Conservation (phyloP, 805 yeast species). For the Kazachstania bromeliacearum region DNA sequence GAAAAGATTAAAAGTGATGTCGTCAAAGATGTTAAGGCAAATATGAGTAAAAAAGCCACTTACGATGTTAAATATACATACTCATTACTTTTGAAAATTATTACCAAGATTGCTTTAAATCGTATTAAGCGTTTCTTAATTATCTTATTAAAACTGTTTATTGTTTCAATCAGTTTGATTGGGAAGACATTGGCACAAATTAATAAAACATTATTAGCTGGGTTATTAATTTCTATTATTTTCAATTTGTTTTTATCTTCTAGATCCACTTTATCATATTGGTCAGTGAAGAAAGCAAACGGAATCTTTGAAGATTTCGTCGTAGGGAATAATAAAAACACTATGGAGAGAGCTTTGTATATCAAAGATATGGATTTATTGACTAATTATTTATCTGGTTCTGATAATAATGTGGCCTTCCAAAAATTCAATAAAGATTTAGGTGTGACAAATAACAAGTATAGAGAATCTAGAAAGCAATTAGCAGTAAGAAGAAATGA, state of each 20-base stretch:
- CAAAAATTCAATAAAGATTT: slow-evolving; percentile 24
- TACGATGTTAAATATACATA: slow-evolving; percentile 10
- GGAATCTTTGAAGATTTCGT: slow-evolving; percentile 20
- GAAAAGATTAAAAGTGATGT: neutral
- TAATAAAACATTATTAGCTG: slow-evolving; percentile 34
- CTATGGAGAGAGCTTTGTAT: slow-evolving; percentile 55
- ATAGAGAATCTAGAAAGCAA: slow-evolving; percentile 34
- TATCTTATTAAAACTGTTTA: slow-evolving; percentile 7
- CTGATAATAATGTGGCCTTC: slow-evolving; percentile 26
- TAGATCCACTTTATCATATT: slow-evolving; percentile 43
- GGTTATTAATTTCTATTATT: slow-evolving; percentile 37
- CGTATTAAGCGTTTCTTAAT: slow-evolving; percentile 8
- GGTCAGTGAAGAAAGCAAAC: slow-evolving; percentile 47
- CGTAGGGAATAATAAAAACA: slow-evolving; percentile 15
- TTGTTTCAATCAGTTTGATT: slow-evolving; percentile 2
- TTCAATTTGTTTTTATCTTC: slow-evolving; percentile 46
- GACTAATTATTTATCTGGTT: slow-evolving; percentile 31
- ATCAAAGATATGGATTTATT: slow-evolving; percentile 44
- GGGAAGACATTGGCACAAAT: slow-evolving; percentile 8
- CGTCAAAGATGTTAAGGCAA: neutral
- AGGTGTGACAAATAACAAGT: slow-evolving; percentile 12
- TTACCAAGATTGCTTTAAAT: slow-evolving; percentile 5
- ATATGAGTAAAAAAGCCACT: slow-evolving; percentile 5
- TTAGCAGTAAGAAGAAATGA: slow-evolving; percentile 65
- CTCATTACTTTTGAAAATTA: slow-evolving; percentile 7